These are phyloP conservation scores for Omphalea diandra DNA, from an alignment of 441 rosid species.

Conservation along the genomic window DNA sequence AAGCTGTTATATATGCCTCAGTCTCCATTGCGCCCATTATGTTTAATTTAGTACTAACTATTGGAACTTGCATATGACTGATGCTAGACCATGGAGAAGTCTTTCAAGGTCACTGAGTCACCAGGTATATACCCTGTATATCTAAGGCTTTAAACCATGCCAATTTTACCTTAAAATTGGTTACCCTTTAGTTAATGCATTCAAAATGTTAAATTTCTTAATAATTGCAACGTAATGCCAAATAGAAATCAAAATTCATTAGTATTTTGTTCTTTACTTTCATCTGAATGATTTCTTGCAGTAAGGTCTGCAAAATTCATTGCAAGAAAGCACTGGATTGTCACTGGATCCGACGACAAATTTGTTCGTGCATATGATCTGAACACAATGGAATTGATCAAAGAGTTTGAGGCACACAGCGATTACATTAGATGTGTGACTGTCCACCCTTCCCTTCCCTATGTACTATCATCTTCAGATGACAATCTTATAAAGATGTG, in stretches of 20 bases:
- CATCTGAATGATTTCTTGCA: constrained; percentile 26
- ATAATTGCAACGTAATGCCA: no score
- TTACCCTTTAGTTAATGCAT: no score
- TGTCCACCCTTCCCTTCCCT: constrained; percentile 80
- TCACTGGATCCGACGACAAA: constrained; percentile 67
- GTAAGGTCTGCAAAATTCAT: constrained; percentile 74
- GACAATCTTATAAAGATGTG: constrained; percentile 89
- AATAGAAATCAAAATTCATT: no score
- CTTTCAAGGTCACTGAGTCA: constrained; percentile 57
- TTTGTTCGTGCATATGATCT: constrained; percentile 64
- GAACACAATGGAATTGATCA: constrained; percentile 73
- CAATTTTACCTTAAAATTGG: no score
- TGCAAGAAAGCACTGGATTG: constrained; percentile 60
- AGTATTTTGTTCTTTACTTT: background rate
- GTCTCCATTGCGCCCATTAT: no score
- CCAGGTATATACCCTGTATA: constrained; percentile 61
- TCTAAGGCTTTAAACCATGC: no score
- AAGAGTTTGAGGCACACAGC: constrained; percentile 80
- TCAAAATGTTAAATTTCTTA: no score
- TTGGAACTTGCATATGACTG: background rate
- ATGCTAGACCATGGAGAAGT: constrained; percentile 47
- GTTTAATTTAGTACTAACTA: no score
- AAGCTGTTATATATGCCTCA: background rate
- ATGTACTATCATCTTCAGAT: constrained; percentile 79
- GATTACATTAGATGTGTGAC: constrained; percentile 80